These are phyloP conservation scores for Schwanniomyces yamadae DNA, from an alignment of 805 yeast species.

Conservation along the genomic window DNA sequence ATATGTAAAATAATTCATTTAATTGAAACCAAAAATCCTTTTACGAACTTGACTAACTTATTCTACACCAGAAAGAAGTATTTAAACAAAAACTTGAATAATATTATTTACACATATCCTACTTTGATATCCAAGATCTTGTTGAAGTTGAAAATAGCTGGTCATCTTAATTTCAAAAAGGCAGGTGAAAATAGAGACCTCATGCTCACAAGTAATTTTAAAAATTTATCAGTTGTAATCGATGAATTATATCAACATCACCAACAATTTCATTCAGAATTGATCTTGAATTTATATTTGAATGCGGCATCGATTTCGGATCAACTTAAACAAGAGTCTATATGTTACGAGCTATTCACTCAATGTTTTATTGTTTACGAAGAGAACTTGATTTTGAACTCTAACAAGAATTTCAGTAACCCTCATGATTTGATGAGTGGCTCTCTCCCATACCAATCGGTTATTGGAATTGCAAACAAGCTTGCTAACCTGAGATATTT, in stretches of 20 bases:
- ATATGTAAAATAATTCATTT: slow-evolving; percentile 71
- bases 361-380: slow-evolving; percentile 87
- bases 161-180: slow-evolving; percentile 20
- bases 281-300: slow-evolving; percentile 53
- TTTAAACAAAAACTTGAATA: slow-evolving; percentile 53
- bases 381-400: slow-evolving; percentile 40
- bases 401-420: slow-evolving; percentile 16
- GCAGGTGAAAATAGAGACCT: slow-evolving; percentile 21
- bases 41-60: slow-evolving; percentile 30
- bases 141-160: slow-evolving; percentile 52
- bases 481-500: slow-evolving; percentile 43
- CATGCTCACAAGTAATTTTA: slow-evolving; percentile 57
- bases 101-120: slow-evolving; percentile 70
- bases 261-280: slow-evolving; percentile 29
- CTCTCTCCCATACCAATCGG: slow-evolving; percentile 50
- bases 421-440: slow-evolving; percentile 46
- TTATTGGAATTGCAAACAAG: slow-evolving; percentile 46
- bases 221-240: slow-evolving; percentile 65
- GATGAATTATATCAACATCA: slow-evolving; percentile 58
- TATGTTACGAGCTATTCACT: slow-evolving; percentile 83
- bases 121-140: slow-evolving; percentile 65
- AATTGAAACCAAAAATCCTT: slow-evolving; percentile 40
- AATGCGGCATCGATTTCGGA: slow-evolving; percentile 77
- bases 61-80: slow-evolving; percentile 41
- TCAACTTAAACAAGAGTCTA: slow-evolving; percentile 65